Conservation (phyloP, 2,329 filamentous ascomycete species). For the Talaromyces pinophilus region DNA sequence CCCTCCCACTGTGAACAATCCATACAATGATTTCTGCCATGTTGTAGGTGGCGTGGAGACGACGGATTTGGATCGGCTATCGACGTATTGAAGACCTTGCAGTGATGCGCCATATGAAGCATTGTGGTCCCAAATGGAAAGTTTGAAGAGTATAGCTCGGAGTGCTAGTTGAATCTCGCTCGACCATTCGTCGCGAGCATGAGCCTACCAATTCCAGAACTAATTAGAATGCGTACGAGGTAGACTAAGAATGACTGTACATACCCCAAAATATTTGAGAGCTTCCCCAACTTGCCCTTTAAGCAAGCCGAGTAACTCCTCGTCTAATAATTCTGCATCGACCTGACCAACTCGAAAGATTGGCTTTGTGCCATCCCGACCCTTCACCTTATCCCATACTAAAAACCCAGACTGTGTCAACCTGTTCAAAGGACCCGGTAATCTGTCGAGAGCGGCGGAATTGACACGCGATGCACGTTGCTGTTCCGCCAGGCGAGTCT, state of each 20-base stretch:
- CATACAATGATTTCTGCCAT: constrained; percentile 82
- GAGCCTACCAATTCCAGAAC: constrained; percentile 41
- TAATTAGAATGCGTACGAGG: constrained; percentile 12
- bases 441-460: constrained; percentile 56
- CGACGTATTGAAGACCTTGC: constrained; percentile 87
- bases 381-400: constrained; percentile 70
- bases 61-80: constrained; percentile 68
- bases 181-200: constrained; percentile 82
- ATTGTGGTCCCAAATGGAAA: constrained; percentile 95
- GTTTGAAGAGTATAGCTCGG: constrained; percentile 82
- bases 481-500: constrained; percentile 53
- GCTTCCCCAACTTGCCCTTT: constrained; percentile 84
- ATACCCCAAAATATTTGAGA: constrained; percentile 78
- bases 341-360: constrained; percentile 94
- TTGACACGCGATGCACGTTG: constrained; percentile 52
- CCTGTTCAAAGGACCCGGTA: constrained; percentile 65
- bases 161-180: constrained; percentile 79
- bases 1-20: constrained; percentile 80
- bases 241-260: constrained; percentile 31
- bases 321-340: constrained; percentile 90
- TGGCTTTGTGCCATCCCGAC: constrained; percentile 76
- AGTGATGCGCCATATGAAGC: constrained; percentile 91
- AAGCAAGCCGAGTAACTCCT: constrained; percentile 83
- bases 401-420: constrained; percentile 48
- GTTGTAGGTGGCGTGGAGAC: constrained; percentile 70